Evolutionary conservation across 2,329 filamentous ascomycete genomes (phyloP).

Genomic region (Lasiodiplodia gonubiensis): DNA sequence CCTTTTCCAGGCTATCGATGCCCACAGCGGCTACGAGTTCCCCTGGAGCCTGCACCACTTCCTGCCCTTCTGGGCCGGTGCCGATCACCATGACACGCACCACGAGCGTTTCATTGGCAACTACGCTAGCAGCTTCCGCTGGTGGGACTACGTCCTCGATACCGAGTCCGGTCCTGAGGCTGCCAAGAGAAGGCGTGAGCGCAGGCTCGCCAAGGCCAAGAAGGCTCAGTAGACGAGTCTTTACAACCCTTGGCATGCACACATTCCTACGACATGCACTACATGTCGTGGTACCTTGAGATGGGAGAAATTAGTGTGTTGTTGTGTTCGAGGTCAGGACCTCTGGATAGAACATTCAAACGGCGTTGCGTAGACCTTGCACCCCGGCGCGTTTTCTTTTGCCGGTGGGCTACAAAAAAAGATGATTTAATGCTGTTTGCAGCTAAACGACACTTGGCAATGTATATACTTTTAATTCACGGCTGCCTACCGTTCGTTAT

Average conservation of each 20-base stretch:
- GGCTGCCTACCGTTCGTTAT: slow-evolving; percentile 23
- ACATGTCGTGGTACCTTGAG: not conserved
- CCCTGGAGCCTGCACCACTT: slow-evolving; percentile 96
- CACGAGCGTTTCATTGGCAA: slow-evolving; percentile 99
- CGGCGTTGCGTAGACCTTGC: slow-evolving; percentile 4
- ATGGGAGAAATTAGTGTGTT: not conserved
- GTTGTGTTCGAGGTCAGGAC: not conserved
- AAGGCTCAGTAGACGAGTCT: slow-evolving; percentile 57
- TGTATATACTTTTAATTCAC: slow-evolving; percentile 24
- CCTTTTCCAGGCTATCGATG: slow-evolving; percentile 96
- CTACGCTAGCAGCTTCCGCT: slow-evolving; percentile 96
- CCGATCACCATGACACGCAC: slow-evolving; percentile 94
- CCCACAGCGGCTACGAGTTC: slow-evolving; percentile 97
- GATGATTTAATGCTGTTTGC: slow-evolving; percentile 19
- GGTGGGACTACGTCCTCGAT: slow-evolving; percentile 96
- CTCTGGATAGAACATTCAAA: slow-evolving; percentile 12
- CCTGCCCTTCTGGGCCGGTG: slow-evolving; percentile 96
- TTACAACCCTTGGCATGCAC: not conserved
- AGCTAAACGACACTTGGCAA: slow-evolving; percentile 21
- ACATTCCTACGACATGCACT: not conserved
- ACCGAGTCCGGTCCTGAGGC: slow-evolving; percentile 92
- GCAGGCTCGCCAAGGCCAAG: slow-evolving; percentile 70
- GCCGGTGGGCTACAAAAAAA: slow-evolving; percentile 1
- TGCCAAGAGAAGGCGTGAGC: slow-evolving; percentile 80
- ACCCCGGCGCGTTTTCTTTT: not conserved